Conservation (phyloP, 2,329 filamentous ascomycete species). For the Trichoderma asperellum region DNA sequence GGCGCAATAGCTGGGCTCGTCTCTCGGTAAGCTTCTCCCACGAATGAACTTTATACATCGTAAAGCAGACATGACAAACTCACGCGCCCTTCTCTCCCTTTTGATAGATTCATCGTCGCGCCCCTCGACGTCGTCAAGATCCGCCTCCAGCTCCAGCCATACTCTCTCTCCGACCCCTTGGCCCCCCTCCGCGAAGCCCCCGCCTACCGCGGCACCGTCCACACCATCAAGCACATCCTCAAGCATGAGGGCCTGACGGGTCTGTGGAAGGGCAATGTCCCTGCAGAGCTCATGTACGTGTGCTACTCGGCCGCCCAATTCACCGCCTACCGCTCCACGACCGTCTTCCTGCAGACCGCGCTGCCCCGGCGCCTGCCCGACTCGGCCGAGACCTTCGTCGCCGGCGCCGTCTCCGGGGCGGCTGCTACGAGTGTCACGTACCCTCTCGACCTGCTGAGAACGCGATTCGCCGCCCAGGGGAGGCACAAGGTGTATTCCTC, state of each 20-base stretch:
- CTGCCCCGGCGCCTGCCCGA: slow-evolving; percentile 58
- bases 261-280: slow-evolving; percentile 97
- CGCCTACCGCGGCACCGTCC: slow-evolving; percentile 74
- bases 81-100: slow-evolving; percentile 9
- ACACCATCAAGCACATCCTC: slow-evolving; percentile 77
- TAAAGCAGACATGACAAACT: neutral
- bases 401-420: slow-evolving; percentile 81
- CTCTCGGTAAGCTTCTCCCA: slow-evolving; percentile 65
- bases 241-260: slow-evolving; percentile 79
- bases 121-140: slow-evolving; percentile 99
- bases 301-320: slow-evolving; percentile 91
- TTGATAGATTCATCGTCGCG: slow-evolving; percentile 79
- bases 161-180: slow-evolving; percentile 77
- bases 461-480: slow-evolving; percentile 95
- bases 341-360: slow-evolving; percentile 65
- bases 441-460: slow-evolving; percentile 89
- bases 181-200: slow-evolving; percentile 57
- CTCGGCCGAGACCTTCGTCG: slow-evolving; percentile 76
- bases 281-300: slow-evolving; percentile 92
- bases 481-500: slow-evolving; percentile 76
- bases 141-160: slow-evolving; percentile 88
- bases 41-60: neutral
- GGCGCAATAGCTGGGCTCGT: slow-evolving; percentile 77
- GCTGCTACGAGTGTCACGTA: slow-evolving; percentile 84
- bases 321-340: slow-evolving; percentile 78